Percentiles rank a stretch among this genome's conserved stretches.
These are phyloP conservation scores for Gastrolobium bilobum DNA, from an alignment of 306 rosid species.

Conservation along the genomic window DNA sequence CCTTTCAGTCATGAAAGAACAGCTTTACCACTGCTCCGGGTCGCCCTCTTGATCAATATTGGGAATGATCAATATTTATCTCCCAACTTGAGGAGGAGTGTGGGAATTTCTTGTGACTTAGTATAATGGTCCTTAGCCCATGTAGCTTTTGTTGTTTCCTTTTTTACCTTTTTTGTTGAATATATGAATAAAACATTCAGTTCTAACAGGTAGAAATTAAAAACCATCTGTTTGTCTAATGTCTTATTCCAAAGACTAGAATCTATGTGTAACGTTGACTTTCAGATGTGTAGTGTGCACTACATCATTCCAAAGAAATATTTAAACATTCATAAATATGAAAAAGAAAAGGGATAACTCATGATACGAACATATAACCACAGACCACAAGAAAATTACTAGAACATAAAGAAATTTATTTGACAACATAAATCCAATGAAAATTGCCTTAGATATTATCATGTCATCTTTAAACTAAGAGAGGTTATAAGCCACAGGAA, in stretches of 20 bases:
- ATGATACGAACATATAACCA: neutral
- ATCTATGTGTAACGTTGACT: neutral
- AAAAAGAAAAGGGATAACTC: constrained; percentile 18
- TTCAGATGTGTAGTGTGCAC: neutral
- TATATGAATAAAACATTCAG: no score
- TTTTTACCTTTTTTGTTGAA: no score
- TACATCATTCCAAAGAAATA: neutral
- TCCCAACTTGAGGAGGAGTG: no score
- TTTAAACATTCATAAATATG: neutral
- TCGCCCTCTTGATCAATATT: no score
- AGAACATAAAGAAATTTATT: neutral
- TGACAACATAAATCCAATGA: neutral
- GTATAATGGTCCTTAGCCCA: no score
- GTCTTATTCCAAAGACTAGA: neutral
- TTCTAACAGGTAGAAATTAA: no score
- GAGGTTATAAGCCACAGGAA: neutral
- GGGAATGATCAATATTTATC: no score
- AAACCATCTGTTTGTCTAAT: neutral
- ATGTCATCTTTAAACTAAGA: neutral
- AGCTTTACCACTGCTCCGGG: no score
- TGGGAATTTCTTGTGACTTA: no score
- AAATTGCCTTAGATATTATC: neutral
- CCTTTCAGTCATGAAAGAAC: no score
- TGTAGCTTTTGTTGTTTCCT: no score
- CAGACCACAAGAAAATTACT: constrained; percentile 5